Base-by-base conservation (phyloP, 805 yeast species). In the Yarrowia divulgata region DNA sequence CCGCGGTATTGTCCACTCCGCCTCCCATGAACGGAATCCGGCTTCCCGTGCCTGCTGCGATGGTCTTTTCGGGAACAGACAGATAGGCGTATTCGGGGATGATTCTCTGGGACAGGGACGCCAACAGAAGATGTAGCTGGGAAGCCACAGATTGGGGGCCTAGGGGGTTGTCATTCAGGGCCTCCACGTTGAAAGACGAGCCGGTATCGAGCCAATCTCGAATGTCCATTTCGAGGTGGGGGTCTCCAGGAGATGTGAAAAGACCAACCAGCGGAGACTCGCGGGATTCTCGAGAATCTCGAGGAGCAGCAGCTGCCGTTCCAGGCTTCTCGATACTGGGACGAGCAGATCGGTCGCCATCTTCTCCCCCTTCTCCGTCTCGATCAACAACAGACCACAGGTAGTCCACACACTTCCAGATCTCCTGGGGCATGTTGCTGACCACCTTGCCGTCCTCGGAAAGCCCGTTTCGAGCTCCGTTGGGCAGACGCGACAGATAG, bases 91-190 rank as follows among this genome's bases (percentile, higher is more conserved):
- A 16, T 71, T 72, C 52, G 3, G 82, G 78, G 10, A 83, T 77
- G n/a, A 83, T 77, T 7, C 84, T 82, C 19, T 82, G 84, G 48
- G 80, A 79, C 5, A 82, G 67, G 54, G 77, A 77, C 32, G 76
- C 73, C 70, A 83, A 70, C 14, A 82, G 64, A 1, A 72, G 64
- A 12, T 72, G 42, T 29, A 78, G 72, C 58, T 72, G 73, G 48
- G 75, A 75, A 0, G 80, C 77, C 1, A 79, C 80, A 1, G 88
- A 82, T 48, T 81, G 80, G 7, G 80, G 78, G 2, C 83, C 86
- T 16, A 81, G 74, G 16, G 77, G 71, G 6, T 78, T 74, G 23
- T 75, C 55, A 8, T 67, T 71, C 23, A 79, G 73, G 8, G 73
- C 72, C 45, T 78, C 74, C 3, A 37, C 60, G 48, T 78, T 81